Evolutionary conservation across 495 filamentous ascomycete species (phyloP).

Genomic region (Mycothermus thermophilus): DNA sequence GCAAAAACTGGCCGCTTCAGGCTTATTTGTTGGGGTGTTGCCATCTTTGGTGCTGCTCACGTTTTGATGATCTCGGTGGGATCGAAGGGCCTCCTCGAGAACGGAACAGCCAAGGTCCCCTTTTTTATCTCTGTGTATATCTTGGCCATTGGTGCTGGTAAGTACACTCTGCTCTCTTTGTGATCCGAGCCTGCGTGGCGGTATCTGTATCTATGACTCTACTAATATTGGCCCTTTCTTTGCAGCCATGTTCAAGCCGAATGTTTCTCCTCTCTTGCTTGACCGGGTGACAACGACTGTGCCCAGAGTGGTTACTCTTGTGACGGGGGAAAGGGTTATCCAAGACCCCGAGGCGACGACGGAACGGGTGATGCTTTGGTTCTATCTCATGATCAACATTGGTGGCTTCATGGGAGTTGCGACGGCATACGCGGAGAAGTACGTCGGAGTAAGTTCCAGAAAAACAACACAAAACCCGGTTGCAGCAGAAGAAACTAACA

Average conservation of each 20-base stretch:
- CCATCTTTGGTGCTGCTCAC: slow-evolving; percentile 52
- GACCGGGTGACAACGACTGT: slow-evolving; percentile 42
- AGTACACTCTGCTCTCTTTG: slow-evolving; percentile 24
- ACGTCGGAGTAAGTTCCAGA: slow-evolving; percentile 32
- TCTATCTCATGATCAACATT: slow-evolving; percentile 53
- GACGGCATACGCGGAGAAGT: slow-evolving; percentile 34
- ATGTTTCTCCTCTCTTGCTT: slow-evolving; percentile 47
- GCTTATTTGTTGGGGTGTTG: slow-evolving; percentile 48
- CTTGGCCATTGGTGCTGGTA: slow-evolving; percentile 50
- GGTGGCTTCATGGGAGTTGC: slow-evolving; percentile 46
- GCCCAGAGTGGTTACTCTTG: slow-evolving; percentile 30
- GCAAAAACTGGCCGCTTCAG: slow-evolving; percentile 44
- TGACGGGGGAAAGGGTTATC: slow-evolving; percentile 41
- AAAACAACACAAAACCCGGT: not conserved
- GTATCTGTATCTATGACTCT: too few species aligned
- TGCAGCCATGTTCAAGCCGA: slow-evolving; percentile 47
- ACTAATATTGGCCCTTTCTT: not conserved
- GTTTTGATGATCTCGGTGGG: slow-evolving; percentile 49
- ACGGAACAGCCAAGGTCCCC: slow-evolving; percentile 39
- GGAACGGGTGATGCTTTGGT: slow-evolving; percentile 49
- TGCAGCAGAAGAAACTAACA: not conserved
- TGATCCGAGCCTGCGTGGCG: too few species aligned
- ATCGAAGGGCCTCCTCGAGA: slow-evolving; percentile 42
- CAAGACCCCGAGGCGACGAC: slow-evolving; percentile 46
- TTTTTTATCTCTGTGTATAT: slow-evolving; percentile 47